Evolutionary conservation across 805 yeast genomes (phyloP), one percentile per base, ranked within the genome.

Genomic region (Debaryomyces prosopidis): DNA sequence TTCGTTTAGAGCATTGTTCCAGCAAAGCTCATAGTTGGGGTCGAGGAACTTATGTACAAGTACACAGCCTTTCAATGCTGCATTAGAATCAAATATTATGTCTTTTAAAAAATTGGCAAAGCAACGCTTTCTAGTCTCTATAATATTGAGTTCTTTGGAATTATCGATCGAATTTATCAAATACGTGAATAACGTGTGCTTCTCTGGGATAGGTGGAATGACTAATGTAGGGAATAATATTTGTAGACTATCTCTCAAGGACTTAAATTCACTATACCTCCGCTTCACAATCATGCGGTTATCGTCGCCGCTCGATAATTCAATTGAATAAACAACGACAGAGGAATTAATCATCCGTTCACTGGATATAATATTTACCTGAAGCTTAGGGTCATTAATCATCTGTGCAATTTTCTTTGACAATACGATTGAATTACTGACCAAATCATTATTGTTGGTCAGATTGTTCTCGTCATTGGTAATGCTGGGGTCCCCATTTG

Each of bases 1-100:
- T 50, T 73, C 77, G 46, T 73, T 72, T 43, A 78, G 65, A 1
- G 78, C 75, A 53, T 77, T 71, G n/a, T 62, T 58, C 83, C 83
- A 80, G 47, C 75, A 66, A 45, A 66, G 63, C 49, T 76, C 81
- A 41, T 69, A 72, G 59, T 67, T 62, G 5, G 81, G 81, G 52
- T 79, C 83, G 28, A 80, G 57, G 48, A 80, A 80, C 50, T 77
- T 76, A 44, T 55, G 68, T 10, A 78, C 47, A 12, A 80, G 53
- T 0, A 57, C 59, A 31, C 80, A 73, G 10, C 60, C 50, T 19
- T 62, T 55, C 5, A 80, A 52, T 11, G 57, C 59, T 26, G 54
- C 52, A 48, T 57, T 45, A 7, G 66, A 56, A 46, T 68, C 69
- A 5, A 57, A 53, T 4, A 68, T 52, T 30, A 80, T 52, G 43